phyloP scores from a whole-genome alignment of 495 filamentous ascomycete species.

The Penicillium simplicissimum region DNA sequence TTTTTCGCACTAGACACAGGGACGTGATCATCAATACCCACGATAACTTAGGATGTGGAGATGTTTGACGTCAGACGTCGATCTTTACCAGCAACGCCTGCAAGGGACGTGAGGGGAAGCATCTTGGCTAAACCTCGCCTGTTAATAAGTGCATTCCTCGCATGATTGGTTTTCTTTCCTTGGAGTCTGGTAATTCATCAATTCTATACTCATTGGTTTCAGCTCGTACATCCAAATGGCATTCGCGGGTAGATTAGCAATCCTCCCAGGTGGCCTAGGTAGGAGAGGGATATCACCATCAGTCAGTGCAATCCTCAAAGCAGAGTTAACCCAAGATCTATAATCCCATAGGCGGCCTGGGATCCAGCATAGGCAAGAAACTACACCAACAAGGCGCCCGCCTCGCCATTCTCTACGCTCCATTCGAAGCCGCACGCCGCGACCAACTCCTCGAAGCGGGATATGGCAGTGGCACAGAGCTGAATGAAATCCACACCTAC shows the following conservation, averaged over 20 bases:
- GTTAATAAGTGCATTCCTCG: background rate
- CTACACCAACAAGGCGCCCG: slow-evolving; percentile 38
- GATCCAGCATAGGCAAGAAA: slow-evolving; percentile 42
- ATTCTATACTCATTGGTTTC: no score
- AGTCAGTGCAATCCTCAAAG: background rate
- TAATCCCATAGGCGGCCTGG: slow-evolving; percentile 35
- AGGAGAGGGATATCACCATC: slow-evolving; percentile 9
- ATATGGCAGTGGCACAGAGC: slow-evolving; percentile 24
- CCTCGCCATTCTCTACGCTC: slow-evolving; percentile 44
- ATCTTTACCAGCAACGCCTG: slow-evolving; percentile 18
- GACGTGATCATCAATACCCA: background rate
- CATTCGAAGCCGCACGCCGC: slow-evolving; percentile 40
- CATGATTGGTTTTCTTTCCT: background rate
- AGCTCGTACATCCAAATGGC: slow-evolving; percentile 23
- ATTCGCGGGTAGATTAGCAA: slow-evolving; percentile 37
- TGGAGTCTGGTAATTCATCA: no score
- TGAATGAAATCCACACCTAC: slow-evolving; percentile 35
- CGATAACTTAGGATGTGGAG: slow-evolving; percentile 1
- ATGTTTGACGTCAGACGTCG: slow-evolving; percentile 16
- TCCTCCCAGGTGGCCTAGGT: slow-evolving; percentile 45
- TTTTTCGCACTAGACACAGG: background rate
- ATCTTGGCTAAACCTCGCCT: background rate
- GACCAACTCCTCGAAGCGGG: slow-evolving; percentile 35
- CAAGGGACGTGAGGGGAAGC: background rate
- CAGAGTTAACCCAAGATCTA: slow-evolving; percentile 2